A percentile compares a stretch with the other conserved stretches of the same genome.
phyloP scores from a whole-genome alignment of 2,329 filamentous ascomycete genomes.

The Penicillium sclerotiorum region DNA sequence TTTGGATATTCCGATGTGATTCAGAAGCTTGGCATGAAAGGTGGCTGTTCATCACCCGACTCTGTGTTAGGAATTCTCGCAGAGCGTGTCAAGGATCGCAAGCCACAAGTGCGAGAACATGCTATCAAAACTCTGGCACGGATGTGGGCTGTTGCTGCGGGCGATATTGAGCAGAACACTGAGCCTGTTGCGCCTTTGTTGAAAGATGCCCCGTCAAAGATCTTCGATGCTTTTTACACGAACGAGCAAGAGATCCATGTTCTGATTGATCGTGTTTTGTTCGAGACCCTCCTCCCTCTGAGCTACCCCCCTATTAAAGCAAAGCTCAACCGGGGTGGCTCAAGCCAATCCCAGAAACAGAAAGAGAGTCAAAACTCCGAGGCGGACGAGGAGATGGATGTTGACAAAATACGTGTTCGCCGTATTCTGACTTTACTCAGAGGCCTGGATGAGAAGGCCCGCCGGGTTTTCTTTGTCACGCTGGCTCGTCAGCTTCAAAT shows the following conservation, averaged over 20 bases:
- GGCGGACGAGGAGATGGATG: slow-evolving; percentile 42
- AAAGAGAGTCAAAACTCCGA: slow-evolving; percentile 41
- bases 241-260: slow-evolving; percentile 87
- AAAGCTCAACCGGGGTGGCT: slow-evolving; percentile 49
- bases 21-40: slow-evolving; percentile 75
- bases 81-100: slow-evolving; percentile 86
- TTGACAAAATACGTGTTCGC: slow-evolving; percentile 73
- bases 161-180: slow-evolving; percentile 81
- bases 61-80: slow-evolving; percentile 81
- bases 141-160: slow-evolving; percentile 90
- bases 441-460: slow-evolving; percentile 74
- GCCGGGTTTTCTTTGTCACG: slow-evolving; percentile 84
- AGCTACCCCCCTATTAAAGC: slow-evolving; percentile 73
- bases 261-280: slow-evolving; percentile 80
- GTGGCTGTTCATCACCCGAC: slow-evolving; percentile 72
- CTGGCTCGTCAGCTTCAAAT: slow-evolving; percentile 76
- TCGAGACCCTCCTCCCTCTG: slow-evolving; percentile 87
- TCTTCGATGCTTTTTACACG: slow-evolving; percentile 85
- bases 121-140: slow-evolving; percentile 82
- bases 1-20: slow-evolving; percentile 82
- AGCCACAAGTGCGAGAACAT: slow-evolving; percentile 76
- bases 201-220: slow-evolving; percentile 77
- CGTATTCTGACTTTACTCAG: slow-evolving; percentile 81
- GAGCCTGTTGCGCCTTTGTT: slow-evolving; percentile 75
- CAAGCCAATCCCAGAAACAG: slow-evolving; percentile 60